These are phyloP conservation scores for Macaranga tanarius DNA, from an alignment of 441 rosid genomes.

Conservation along the genomic window DNA sequence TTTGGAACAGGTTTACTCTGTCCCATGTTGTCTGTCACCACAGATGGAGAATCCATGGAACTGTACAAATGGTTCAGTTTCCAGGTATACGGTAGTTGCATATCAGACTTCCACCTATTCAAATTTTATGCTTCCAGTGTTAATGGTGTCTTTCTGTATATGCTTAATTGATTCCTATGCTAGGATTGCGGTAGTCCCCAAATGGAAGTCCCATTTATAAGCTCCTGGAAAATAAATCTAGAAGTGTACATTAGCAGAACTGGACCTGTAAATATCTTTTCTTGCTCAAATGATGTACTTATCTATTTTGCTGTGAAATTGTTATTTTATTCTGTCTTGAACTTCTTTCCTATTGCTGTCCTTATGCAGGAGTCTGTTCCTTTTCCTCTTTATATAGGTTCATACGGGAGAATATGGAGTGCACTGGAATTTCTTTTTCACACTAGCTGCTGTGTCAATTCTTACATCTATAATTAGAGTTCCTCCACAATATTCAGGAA, in stretches of 20 bases:
- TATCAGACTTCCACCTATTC: neutral
- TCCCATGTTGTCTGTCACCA: neutral
- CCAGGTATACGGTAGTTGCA: neutral
- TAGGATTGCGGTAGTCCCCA: neutral
- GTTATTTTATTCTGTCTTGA: neutral
- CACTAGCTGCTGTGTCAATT: conserved; percentile 77
- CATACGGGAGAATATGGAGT: conserved; percentile 84
- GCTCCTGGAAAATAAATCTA: neutral
- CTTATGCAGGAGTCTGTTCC: neutral
- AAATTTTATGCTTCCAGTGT: neutral
- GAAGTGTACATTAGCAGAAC: neutral
- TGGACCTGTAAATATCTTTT: neutral
- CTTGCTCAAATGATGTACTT: neutral
- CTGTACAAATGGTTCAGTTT: neutral
- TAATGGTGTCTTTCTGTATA: neutral
- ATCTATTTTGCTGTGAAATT: neutral
- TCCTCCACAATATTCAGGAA: conserved; percentile 70
- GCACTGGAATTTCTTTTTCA: conserved; percentile 96
- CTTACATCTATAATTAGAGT: conserved; percentile 60
- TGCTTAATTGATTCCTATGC: neutral
- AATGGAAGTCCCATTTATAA: neutral
- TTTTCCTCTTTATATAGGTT: conserved; percentile 41
- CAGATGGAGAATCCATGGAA: neutral
- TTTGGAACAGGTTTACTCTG: neutral
- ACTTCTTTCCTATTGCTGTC: neutral